Evolutionary conservation across 352 stramenopile genomes (phyloP).

Genomic region (Globisporangium paroecandrum): DNA sequence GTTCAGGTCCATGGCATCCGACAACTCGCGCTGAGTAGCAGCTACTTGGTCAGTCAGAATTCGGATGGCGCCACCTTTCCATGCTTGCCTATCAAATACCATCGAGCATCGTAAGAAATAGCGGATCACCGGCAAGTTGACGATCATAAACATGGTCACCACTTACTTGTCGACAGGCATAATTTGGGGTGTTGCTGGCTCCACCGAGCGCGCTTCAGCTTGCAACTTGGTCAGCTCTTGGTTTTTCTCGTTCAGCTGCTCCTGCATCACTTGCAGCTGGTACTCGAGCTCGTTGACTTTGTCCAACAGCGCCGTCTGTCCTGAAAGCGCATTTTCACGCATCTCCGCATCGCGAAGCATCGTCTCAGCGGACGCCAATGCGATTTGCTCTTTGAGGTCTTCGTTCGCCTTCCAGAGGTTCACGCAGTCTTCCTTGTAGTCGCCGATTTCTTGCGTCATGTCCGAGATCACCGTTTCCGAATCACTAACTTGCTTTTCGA

Average conservation of each 20-base stretch:
- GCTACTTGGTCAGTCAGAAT: slow-evolving; percentile 71
- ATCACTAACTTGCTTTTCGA: slow-evolving; percentile 32
- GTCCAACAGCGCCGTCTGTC: slow-evolving; percentile 41
- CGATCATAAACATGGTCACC: background rate
- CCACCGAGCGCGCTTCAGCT: slow-evolving; percentile 20
- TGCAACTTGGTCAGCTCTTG: slow-evolving; percentile 45
- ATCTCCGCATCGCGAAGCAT: slow-evolving; percentile 59
- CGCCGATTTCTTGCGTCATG: slow-evolving; percentile 53
- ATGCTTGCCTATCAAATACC: slow-evolving; percentile 20
- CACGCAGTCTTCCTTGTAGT: slow-evolving; percentile 81
- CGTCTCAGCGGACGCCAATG: slow-evolving; percentile 46
- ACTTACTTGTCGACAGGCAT: slow-evolving; percentile 36
- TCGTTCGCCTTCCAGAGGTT: slow-evolving; percentile 79
- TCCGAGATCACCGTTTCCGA: slow-evolving; percentile 24
- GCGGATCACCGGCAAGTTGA: background rate
- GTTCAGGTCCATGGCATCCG: slow-evolving; percentile 83
- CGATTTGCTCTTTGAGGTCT: slow-evolving; percentile 74
- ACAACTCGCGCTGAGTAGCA: slow-evolving; percentile 66
- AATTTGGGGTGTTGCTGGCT: background rate
- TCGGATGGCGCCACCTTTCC: slow-evolving; percentile 52
- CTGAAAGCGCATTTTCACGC: slow-evolving; percentile 51
- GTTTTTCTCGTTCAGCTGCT: slow-evolving; percentile 57
- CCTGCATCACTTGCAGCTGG: slow-evolving; percentile 53
- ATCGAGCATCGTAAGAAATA: too few relatives aligned
- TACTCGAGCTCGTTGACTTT: slow-evolving; percentile 62